These are phyloP conservation scores for Aurinia saxatilis DNA, from an alignment of 345 rosid species.

Conservation along the genomic window DNA sequence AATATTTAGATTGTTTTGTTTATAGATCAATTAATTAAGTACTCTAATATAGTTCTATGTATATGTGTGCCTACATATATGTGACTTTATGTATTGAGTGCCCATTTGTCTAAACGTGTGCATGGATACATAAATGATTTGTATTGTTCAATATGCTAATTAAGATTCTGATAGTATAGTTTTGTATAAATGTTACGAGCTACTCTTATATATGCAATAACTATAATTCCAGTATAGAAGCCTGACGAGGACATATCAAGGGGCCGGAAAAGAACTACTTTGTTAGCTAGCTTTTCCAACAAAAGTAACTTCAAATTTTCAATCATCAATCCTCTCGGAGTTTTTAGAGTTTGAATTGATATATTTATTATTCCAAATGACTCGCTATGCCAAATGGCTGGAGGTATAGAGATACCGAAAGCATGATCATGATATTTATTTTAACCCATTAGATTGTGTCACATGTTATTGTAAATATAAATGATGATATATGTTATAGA, in stretches of 20 bases:
- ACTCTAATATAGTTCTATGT: background rate
- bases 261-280: background rate
- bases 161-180: background rate
- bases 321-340: background rate
- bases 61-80: background rate
- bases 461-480: too few relatives aligned
- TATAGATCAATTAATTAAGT: background rate
- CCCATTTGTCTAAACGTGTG: background rate
- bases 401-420: too few relatives aligned
- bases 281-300: slow-evolving; percentile 1
- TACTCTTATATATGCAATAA: background rate
- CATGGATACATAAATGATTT: background rate
- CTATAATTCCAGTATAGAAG: background rate
- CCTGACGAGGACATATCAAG: background rate
- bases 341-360: background rate
- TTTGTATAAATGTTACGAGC: background rate
- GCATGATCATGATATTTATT: too few relatives aligned
- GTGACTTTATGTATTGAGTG: background rate
- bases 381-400: too few relatives aligned
- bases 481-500: too few relatives aligned
- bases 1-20: background rate
- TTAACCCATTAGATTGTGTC: too few relatives aligned
- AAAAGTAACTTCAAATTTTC: background rate
- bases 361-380: background rate
- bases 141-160: slow-evolving; percentile 1